Base-by-base conservation (phyloP, 768 basidiomycete genomes). In the Pleurotus citrinopileatus region DNA sequence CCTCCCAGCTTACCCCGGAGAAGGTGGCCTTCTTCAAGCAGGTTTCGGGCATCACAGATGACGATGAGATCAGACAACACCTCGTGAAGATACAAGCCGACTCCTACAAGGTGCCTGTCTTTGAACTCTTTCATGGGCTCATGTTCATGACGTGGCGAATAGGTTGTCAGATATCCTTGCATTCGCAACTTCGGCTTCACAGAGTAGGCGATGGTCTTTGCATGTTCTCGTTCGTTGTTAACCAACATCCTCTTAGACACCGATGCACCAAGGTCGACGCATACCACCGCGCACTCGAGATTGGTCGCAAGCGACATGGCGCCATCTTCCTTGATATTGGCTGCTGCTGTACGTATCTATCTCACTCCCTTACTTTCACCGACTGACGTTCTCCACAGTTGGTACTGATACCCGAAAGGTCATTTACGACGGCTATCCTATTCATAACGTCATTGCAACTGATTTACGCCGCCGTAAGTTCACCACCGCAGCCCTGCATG, bases 141-240 rank as follows among this genome's bases (percentile, higher is more conserved):
- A 36, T 27, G 5, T 22, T 25, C 27, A 4, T 22, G 26, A 15
- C 15, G 9, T 37, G 27, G 29, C 27, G 20, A 19, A 43, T 52
- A 73, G 72, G 58, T 73, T n/a, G 67, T 62, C 54, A 60, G 61
- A 22, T 75, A 77, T 56, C 64, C 67, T 20, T 75, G 73, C 56
- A 75, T 75, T 34, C 66, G 67, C 8, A 54, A 46, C 6, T 76
- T 75, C 54, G 46, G 56, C 1, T 76, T 76, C 50, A 60, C 65
- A 7, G 67, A 55, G 74, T 71, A 60, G 13, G 57, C 19, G 8
- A 22, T 15, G 9, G 45, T 17, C 42, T 5, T 27, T 8, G 34
- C 15, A 10, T 42, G 22, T 9, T 32, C 26, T 15, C 13, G 15
- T 10, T 13, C 23, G 10, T 17, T 6, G n/a, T 46, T n/a, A n/a